These are phyloP conservation scores for Lactarius indigo DNA, from an alignment of 768 basidiomycete genomes.

Conservation along the genomic window DNA sequence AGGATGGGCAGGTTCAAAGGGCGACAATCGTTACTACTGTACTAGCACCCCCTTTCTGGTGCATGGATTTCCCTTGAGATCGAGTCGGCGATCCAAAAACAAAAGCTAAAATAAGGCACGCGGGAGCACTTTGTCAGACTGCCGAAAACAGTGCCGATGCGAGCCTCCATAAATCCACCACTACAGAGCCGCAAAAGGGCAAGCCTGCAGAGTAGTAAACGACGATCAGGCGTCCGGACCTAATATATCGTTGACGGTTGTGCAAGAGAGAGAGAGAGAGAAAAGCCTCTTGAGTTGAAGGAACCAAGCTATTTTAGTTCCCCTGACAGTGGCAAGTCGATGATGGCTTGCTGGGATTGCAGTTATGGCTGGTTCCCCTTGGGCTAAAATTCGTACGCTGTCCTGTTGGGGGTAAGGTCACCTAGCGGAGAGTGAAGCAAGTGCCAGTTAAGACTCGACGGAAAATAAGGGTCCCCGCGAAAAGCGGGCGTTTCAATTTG, in stretches of 20 bases:
- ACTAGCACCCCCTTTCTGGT: too few species aligned
- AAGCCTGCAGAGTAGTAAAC: neutral
- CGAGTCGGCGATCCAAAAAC: neutral
- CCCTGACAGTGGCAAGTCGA: neutral
- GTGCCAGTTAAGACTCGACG: neutral
- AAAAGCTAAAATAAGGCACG: neutral
- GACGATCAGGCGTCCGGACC: neutral
- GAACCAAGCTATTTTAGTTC: neutral
- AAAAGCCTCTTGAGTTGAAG: neutral
- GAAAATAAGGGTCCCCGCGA: neutral
- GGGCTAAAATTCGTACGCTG: too few species aligned
- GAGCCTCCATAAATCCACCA: too few species aligned
- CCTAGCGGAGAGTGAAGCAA: neutral
- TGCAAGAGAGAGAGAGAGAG: too few species aligned
- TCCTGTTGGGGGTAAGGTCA: too few species aligned
- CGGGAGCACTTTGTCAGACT: too few species aligned
- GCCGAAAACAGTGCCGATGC: too few species aligned
- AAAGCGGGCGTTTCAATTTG: neutral
- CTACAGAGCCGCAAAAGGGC: neutral
- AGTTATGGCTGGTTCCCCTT: too few species aligned
- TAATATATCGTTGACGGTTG: too few species aligned
- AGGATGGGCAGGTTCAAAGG: too few species aligned
- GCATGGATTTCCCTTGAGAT: neutral
- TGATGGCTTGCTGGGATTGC: neutral
- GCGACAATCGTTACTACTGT: too few species aligned